Percentiles rank a stretch among this genome's conserved stretches.
These are phyloP conservation scores for Neophaeococcomyces mojaviensis DNA, from an alignment of 2,329 filamentous ascomycete species.

Conservation along the genomic window DNA sequence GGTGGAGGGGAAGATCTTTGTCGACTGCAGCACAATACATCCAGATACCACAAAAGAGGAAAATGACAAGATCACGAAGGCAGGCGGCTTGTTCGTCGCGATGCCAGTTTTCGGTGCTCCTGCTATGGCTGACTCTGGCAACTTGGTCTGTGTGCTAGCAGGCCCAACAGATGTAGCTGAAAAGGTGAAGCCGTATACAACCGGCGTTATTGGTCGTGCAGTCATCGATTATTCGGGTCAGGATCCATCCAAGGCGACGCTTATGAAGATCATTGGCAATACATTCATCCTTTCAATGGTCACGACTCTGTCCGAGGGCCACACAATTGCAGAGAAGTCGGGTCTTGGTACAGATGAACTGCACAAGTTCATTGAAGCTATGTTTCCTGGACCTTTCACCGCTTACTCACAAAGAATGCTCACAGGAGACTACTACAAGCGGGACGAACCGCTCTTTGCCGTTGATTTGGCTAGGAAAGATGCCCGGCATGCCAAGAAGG, in stretches of 20 bases:
- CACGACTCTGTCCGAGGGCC: conserved; percentile 68
- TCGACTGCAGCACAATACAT: conserved; percentile 83
- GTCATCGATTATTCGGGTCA: conserved; percentile 65
- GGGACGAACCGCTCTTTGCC: conserved; percentile 71
- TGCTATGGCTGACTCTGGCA: conserved; percentile 53
- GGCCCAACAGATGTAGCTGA: conserved; percentile 55
- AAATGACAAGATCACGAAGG: conserved; percentile 48
- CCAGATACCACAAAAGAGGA: conserved; percentile 68
- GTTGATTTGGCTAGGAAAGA: conserved; percentile 81
- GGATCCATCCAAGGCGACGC: conserved; percentile 59
- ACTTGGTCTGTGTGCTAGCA: conserved; percentile 65
- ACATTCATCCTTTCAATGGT: conserved; percentile 79
- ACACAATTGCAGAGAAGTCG: conserved; percentile 71
- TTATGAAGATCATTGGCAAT: conserved; percentile 78
- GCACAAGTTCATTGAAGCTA: conserved; percentile 61
- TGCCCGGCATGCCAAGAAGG: conserved; percentile 60
- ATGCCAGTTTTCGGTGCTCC: conserved; percentile 47
- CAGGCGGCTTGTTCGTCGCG: conserved; percentile 67
- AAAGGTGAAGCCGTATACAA: conserved; percentile 61
- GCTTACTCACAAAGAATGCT: conserved; percentile 70
- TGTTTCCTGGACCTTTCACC: conserved; percentile 69
- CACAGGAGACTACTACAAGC: conserved; percentile 66
- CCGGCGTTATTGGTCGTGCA: conserved; percentile 61
- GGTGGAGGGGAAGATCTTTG: conserved; percentile 65
- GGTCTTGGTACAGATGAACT: conserved; percentile 65